Evolutionary conservation across 2,329 filamentous ascomycete species (phyloP).

Genomic region (Diaporthe sp.): DNA sequence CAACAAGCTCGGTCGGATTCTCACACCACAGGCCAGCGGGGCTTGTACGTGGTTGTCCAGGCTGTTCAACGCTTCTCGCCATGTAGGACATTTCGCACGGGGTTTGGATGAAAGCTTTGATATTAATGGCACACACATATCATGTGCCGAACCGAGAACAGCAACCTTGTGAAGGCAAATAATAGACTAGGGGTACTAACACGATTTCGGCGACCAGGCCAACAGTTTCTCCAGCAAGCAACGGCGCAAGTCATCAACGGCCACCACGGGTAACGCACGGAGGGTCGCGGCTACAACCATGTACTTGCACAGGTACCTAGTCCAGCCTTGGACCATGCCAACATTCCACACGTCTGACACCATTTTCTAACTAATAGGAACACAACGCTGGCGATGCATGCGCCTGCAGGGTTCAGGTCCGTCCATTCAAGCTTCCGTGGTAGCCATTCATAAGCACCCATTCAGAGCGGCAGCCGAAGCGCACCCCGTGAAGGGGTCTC

Average conservation of each 20-base stretch:
- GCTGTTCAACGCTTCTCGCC: neutral
- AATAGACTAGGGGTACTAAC: constrained; percentile 16
- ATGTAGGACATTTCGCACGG: neutral
- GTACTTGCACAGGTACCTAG: constrained; percentile 6
- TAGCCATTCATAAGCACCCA: constrained; percentile 18
- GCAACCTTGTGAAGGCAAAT: constrained; percentile 10
- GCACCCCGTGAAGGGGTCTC: constrained; percentile 23
- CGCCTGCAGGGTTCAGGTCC: constrained; percentile 6
- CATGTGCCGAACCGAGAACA: constrained; percentile 16
- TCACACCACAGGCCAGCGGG: constrained; percentile 2
- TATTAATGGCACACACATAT: constrained; percentile 5
- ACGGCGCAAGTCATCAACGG: constrained; percentile 22
- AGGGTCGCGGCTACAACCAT: constrained; percentile 19
- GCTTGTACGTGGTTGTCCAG: neutral
- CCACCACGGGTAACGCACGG: constrained; percentile 25
- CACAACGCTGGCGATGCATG: constrained; percentile 21
- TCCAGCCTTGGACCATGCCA: constrained; percentile 18
- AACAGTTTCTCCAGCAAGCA: constrained; percentile 22
- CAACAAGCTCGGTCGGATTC: constrained; percentile 13
- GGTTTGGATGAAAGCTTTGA: neutral
- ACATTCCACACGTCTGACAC: constrained; percentile 25
- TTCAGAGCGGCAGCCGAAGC: constrained; percentile 20
- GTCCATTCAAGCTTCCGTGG: constrained; percentile 8
- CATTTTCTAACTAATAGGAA: constrained; percentile 19
- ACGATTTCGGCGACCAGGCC: constrained; percentile 25